Evolutionary conservation across 306 rosid species (phyloP).

Genomic region (Vigna mungo): DNA sequence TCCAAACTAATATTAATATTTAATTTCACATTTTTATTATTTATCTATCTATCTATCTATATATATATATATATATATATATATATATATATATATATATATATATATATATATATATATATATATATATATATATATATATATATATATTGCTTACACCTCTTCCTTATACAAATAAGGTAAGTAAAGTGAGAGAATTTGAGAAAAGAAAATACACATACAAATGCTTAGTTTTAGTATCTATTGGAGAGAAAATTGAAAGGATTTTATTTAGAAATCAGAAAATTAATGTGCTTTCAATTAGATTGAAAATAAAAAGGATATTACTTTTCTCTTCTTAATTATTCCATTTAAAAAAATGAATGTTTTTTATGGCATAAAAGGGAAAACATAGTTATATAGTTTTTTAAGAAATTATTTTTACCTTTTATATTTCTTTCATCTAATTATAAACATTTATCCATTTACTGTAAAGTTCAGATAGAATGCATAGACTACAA

Average conservation of each 20-base stretch:
- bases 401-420: background rate
- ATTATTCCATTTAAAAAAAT: background rate
- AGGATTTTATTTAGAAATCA: background rate
- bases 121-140: too few relatives aligned
- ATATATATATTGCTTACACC: too few relatives aligned
- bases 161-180: background rate
- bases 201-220: background rate
- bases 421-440: background rate
- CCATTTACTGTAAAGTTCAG: background rate
- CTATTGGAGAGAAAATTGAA: too few relatives aligned
- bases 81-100: too few relatives aligned
- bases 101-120: too few relatives aligned
- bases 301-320: background rate
- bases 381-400: background rate
- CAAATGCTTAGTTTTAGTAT: too few relatives aligned
- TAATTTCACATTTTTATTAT: too few relatives aligned
- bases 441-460: background rate
- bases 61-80: too few relatives aligned
- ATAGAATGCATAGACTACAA: background rate
- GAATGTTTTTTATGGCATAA: background rate
- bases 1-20: too few relatives aligned
- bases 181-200: background rate
- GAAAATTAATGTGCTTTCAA: background rate
- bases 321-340: background rate
- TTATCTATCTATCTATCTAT: too few relatives aligned